Evolutionary conservation across 2,329 filamentous ascomycete species (phyloP), one percentile per base, ranked within the genome.

Genomic region (Colletotrichum tamarilloi): DNA sequence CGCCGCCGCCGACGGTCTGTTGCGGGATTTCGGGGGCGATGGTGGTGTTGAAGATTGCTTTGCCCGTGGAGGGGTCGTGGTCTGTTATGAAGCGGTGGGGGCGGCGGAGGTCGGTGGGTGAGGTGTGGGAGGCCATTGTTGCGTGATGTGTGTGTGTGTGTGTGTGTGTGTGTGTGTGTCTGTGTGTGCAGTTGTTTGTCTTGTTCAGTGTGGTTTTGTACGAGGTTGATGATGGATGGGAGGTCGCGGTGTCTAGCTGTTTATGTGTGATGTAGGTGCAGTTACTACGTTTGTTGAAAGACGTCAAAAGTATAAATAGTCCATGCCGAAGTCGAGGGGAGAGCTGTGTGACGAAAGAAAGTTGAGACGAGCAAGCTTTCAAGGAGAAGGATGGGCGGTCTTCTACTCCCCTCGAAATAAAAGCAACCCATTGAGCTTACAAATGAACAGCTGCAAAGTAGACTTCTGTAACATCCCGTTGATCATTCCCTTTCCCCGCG

Each of bases 41-140:
- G 19, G 75, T 68, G 26, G 60, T 71, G 35, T 79, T 80, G 76
- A 84, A 82, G 60, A 84, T 76, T 30, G 83, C 81, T 46, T 78
- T 74, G 30, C 82, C 82, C 14, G 11, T 35, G 11, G 75, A 42
- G 46, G 72, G 59, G 74, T 81, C 74, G 77, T 84, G 82, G 72
- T 80, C 81, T 70, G 81, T 79, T 67, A 81, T 81, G 75, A 76
- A 79, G 55, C 80, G 80, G 35, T 75, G 75, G 67, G 73, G 76
- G 60, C 56, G 73, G 26, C 73, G 71, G 28, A 73, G 67, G 62
- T 65, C 38, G 67, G 24, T 71, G 8, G 70, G 46, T 5, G 67
- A 35, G 14, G 7, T 1, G 38, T 52, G 19, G 35, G 71, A 62
- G 7, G 71, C 38, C 71, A 73, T 73, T 42, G 30, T 46, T 52